Conservation (phyloP, 2,329 filamentous ascomycete species). For the Colletotrichum aenigma region DNA sequence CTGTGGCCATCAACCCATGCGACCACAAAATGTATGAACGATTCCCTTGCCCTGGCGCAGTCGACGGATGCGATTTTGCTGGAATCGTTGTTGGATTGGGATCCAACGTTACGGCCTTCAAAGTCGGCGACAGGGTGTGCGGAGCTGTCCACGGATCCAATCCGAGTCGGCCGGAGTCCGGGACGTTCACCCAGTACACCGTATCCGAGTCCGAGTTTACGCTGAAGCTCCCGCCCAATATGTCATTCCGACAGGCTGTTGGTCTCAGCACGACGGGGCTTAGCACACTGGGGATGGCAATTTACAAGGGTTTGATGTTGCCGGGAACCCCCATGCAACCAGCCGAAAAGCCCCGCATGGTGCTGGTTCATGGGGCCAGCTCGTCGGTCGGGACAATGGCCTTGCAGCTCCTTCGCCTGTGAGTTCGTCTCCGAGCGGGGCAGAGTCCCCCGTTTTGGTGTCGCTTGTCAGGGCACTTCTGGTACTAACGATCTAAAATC, state of each 20-base stretch:
- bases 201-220: background rate
- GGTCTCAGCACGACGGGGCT: conserved; percentile 18
- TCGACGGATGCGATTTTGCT: conserved; percentile 32
- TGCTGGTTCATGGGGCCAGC: conserved; percentile 27
- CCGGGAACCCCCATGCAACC: conserved; percentile 19
- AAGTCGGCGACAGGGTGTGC: conserved; percentile 31
- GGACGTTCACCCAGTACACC: conserved; percentile 25
- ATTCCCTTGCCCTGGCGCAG: conserved; percentile 24
- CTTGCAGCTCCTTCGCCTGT: conserved; percentile 30
- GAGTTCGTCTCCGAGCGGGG: conserved; percentile 1
- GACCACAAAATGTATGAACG: conserved; percentile 31
- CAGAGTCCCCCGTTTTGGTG: background rate
- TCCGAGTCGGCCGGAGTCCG: conserved; percentile 12
- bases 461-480: background rate
- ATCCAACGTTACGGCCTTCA: conserved; percentile 1
- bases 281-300: conserved; percentile 22
- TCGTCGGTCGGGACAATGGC: conserved; percentile 24
- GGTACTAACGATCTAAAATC: background rate
- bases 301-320: conserved; percentile 22
- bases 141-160: conserved; percentile 22
- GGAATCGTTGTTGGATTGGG: conserved; percentile 30
- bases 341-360: conserved; percentile 6
- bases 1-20: conserved; percentile 32
- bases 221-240: conserved; percentile 16
- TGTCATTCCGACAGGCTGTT: conserved; percentile 20